Evolutionary conservation across 2,329 filamentous ascomycete genomes (phyloP).

Genomic region (Trichoderma oligosporum): DNA sequence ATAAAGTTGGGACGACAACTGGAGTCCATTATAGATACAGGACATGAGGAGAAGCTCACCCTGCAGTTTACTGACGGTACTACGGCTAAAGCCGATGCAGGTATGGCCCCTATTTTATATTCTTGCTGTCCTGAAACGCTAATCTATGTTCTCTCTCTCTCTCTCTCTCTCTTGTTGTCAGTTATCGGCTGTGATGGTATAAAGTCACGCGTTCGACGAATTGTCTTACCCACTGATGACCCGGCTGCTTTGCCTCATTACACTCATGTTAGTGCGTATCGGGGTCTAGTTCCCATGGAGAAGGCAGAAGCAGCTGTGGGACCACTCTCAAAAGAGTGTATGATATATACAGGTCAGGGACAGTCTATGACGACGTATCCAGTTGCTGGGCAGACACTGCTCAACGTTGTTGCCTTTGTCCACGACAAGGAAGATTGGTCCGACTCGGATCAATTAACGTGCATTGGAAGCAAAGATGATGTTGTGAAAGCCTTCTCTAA

Average conservation of each 20-base stretch:
- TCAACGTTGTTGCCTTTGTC: conserved; percentile 9
- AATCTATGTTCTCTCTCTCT: neutral
- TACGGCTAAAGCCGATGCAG: conserved; percentile 30
- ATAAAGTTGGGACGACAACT: conserved; percentile 36
- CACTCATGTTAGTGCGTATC: conserved; percentile 4
- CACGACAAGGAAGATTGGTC: conserved; percentile 12
- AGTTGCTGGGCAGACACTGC: neutral
- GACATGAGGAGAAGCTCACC: conserved; percentile 24
- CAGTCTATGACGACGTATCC: conserved; percentile 10
- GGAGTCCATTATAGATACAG: conserved; percentile 29
- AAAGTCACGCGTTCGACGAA: conserved; percentile 10
- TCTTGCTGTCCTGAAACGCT: neutral
- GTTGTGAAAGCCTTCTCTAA: neutral
- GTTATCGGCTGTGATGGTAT: conserved; percentile 20
- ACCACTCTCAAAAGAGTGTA: neutral
- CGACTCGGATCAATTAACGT: neutral
- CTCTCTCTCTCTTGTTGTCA: neutral
- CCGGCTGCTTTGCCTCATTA: conserved; percentile 12
- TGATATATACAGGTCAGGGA: conserved; percentile 1
- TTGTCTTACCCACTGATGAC: neutral
- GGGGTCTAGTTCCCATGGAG: conserved; percentile 7
- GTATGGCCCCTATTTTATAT: neutral
- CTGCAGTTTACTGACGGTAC: conserved; percentile 41
- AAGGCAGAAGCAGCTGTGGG: neutral
- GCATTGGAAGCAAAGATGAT: neutral